Evolutionary conservation across 2,329 filamentous ascomycete species (phyloP), one percentile per base, ranked within the genome.

Genomic region (Hypoxylon rubiginosum): DNA sequence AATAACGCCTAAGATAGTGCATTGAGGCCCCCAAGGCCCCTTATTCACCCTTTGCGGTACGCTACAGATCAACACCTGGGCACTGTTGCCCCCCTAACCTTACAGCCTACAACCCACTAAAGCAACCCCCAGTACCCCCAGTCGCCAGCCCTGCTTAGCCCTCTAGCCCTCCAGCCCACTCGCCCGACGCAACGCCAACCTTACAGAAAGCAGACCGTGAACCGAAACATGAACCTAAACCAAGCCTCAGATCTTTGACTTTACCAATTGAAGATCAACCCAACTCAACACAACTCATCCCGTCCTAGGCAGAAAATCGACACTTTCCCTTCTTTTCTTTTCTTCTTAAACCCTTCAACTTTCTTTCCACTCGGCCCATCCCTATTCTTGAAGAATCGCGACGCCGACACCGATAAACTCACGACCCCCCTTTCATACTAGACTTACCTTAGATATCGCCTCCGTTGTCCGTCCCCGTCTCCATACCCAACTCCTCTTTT

Each of bases 231-330:
- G 21, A 48, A 48, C 43, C 24, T 4, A 26, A 24, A 15, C 43
- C n/a, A 30, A 64, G 61, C 57, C 24, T 62, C 50, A 64, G 57
- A 66, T 67, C 67, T 69, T 67, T 69, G 54, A 62, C 57, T 57
- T 55, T 65, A 53, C 65, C 43, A 57, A 65, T 67, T 70, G 41
- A 60, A 58, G 67, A 67, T 67, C 67, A 60, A 63, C 65, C 55
- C 60, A 60, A 67, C 41, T 60, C 54, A n/a, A n/a, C n/a, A n/a
- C 43, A 46, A 49, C 49, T 58, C 57, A 43, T 67, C 57, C 58
- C 59, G 52, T 32, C 56, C 36, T 52, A 69, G 56, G 54, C 64
- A 59, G 34, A 67, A 63, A 67, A 55, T 69, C 64, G 56, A 66
- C 61, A 67, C 67, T 53, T 55, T 49, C 24, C n/a, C 41, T 51